A percentile compares a stretch with the other conserved stretches of the same genome.
Evolutionary conservation across 2,329 filamentous ascomycete species (phyloP).

Genomic region (Cryphonectria carpinicola): DNA sequence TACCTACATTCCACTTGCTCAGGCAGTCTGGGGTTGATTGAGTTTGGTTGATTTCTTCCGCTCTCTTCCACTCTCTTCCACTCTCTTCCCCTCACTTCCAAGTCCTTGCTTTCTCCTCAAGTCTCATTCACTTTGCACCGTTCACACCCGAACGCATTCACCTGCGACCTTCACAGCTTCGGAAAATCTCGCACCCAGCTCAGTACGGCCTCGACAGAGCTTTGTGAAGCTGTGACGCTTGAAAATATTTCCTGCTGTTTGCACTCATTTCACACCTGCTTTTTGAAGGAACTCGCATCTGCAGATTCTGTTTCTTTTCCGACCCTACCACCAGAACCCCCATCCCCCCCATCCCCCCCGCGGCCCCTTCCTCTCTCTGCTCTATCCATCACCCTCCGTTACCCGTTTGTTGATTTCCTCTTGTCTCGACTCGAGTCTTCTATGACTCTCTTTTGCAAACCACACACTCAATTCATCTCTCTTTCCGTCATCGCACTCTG

Average conservation of each 20-base stretch:
- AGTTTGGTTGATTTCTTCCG: not conserved
- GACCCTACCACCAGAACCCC: not conserved
- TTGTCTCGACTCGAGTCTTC: slow-evolving; percentile 61
- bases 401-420: slow-evolving; percentile 22
- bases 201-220: not conserved
- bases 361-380: slow-evolving; percentile 10
- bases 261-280: slow-evolving; percentile 13
- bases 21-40: not conserved
- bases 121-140: not conserved
- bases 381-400: not conserved
- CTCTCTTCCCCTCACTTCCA: not conserved
- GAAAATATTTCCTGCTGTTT: not conserved
- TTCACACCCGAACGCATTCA: not conserved
- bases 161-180: not conserved
- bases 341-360: too few relatives aligned
- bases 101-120: not conserved
- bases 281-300: slow-evolving; percentile 10
- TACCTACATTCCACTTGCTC: not conserved
- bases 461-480: slow-evolving; percentile 70
- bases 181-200: not conserved
- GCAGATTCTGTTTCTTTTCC: not conserved
- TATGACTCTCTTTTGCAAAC: slow-evolving; percentile 80
- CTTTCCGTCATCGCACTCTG: slow-evolving; percentile 69
- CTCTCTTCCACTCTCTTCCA: not conserved
- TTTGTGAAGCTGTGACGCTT: slow-evolving; percentile 4